Evolutionary conservation across 805 yeast genomes (phyloP).

Genomic region (Candida odintsovae): DNA sequence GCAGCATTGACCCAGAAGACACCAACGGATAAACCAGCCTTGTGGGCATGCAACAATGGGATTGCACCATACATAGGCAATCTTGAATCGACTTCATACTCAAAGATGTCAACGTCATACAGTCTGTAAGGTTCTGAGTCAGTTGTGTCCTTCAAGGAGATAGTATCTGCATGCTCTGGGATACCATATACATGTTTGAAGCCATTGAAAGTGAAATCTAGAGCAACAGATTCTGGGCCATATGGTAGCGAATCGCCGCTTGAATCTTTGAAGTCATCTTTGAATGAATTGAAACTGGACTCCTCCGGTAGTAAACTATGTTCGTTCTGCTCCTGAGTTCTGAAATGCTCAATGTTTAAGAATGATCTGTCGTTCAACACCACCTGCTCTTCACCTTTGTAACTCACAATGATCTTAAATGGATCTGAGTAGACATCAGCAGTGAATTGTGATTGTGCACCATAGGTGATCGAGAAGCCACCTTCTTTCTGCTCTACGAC

Average conservation of each 20-base stretch:
- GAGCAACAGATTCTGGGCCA: constrained; percentile 86
- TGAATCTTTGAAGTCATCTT: constrained; percentile 67
- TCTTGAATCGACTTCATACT: constrained; percentile 76
- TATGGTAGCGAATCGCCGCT: constrained; percentile 58
- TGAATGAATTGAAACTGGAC: constrained; percentile 58
- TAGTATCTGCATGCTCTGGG: constrained; percentile 90
- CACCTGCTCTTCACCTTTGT: constrained; percentile 42
- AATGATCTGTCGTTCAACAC: constrained; percentile 63
- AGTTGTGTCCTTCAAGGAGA: constrained; percentile 67
- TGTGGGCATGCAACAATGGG: constrained; percentile 76
- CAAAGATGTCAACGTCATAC: constrained; percentile 92
- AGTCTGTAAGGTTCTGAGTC: constrained; percentile 72
- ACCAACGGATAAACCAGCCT: constrained; percentile 56
- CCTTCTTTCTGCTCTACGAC: constrained; percentile 20
- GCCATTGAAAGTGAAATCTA: constrained; percentile 65
- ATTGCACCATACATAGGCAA: constrained; percentile 94
- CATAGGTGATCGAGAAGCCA: constrained; percentile 28
- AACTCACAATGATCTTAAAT: constrained; percentile 43
- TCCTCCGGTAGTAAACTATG: constrained; percentile 51
- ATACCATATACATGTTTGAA: constrained; percentile 78
- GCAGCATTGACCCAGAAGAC: constrained; percentile 91
- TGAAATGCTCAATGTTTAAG: constrained; percentile 78
- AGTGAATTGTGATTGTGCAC: constrained; percentile 32
- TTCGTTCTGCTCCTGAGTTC: constrained; percentile 40
- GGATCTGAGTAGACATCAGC: constrained; percentile 41